phyloP scores from a whole-genome alignment of 1,284 basidiomycete species.

The Heterobasidion irregulare region DNA sequence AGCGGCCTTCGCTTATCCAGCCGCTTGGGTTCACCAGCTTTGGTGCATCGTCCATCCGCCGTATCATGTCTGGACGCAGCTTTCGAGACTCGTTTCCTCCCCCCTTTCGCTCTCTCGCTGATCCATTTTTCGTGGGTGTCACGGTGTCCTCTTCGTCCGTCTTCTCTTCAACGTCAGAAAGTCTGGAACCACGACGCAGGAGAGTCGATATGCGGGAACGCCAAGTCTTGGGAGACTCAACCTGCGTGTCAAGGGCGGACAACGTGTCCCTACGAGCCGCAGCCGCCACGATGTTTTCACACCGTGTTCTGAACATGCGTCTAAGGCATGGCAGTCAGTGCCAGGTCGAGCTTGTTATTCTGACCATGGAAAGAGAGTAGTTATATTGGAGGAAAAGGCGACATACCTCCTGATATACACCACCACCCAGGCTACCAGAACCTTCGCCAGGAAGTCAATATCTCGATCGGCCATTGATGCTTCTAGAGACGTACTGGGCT shows the following conservation, averaged over 20 bases:
- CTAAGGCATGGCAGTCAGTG: constrained; percentile 2
- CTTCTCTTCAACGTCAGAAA: background rate
- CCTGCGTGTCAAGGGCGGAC: background rate
- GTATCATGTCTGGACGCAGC: constrained; percentile 80
- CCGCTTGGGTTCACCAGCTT: constrained; percentile 83
- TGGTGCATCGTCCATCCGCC: constrained; percentile 70
- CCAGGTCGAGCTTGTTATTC: background rate
- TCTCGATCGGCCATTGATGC: background rate
- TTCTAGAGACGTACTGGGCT: constrained; percentile 49
- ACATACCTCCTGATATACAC: constrained; percentile 21
- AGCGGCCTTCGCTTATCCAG: constrained; percentile 11
- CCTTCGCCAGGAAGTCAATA: constrained; percentile 12
- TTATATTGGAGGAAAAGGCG: background rate
- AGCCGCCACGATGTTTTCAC: constrained; percentile 10
- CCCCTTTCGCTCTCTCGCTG: constrained; percentile 9
- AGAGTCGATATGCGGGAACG: constrained; percentile 1
- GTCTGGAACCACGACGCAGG: background rate
- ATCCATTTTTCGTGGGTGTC: background rate
- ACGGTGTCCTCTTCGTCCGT: constrained; percentile 5
- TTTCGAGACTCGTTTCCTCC: constrained; percentile 17
- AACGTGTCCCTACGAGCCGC: constrained; percentile 6
- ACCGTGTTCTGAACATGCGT: constrained; percentile 10
- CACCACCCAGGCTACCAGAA: constrained; percentile 25
- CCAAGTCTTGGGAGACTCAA: background rate
- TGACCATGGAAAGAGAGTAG: too few relatives aligned